These are phyloP conservation scores for Plasmodium ovale DNA, from an alignment of 169 alveolate species.

Conservation along the genomic window DNA sequence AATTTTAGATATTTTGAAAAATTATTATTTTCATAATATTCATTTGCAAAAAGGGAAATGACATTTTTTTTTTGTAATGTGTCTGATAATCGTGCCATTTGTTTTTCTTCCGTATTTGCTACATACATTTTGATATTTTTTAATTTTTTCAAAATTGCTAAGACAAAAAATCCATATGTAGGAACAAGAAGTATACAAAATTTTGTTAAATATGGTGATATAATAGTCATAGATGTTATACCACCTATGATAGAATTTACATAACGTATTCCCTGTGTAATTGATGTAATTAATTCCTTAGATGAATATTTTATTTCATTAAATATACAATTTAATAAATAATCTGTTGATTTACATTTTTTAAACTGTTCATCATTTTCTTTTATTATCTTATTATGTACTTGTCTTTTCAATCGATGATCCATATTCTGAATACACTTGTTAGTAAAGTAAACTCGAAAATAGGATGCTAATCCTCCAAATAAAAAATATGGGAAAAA, in stretches of 20 bases:
- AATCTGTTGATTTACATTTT: slow-evolving; percentile 33
- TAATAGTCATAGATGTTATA: slow-evolving; percentile 28
- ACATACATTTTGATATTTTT: slow-evolving; percentile 36
- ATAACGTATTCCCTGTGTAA: slow-evolving; percentile 55
- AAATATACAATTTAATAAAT: slow-evolving; percentile 50
- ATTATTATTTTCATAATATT: slow-evolving; percentile 45
- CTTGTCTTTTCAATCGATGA: slow-evolving; percentile 22
- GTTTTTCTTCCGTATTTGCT: slow-evolving; percentile 47
- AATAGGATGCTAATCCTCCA: slow-evolving; percentile 71
- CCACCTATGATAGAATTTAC: slow-evolving; percentile 56
- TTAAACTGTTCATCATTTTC: slow-evolving; percentile 37
- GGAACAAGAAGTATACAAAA: slow-evolving; percentile 46
- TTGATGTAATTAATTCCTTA: slow-evolving; percentile 49
- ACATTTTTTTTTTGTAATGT: slow-evolving; percentile 65
- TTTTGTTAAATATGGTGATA: slow-evolving; percentile 51
- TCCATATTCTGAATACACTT: slow-evolving; percentile 45
- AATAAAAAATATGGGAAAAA: slow-evolving; percentile 47
- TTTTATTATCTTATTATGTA: slow-evolving; percentile 42
- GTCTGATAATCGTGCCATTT: slow-evolving; percentile 71
- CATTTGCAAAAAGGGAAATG: slow-evolving; percentile 53
- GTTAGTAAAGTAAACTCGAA: slow-evolving; percentile 55
- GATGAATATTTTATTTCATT: slow-evolving; percentile 49
- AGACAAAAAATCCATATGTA: slow-evolving; percentile 28
- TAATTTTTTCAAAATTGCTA: slow-evolving; percentile 18
- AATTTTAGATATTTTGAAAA: slow-evolving; percentile 28